Evolutionary conservation across 257 asterid species (phyloP), one percentile per base, ranked within the genome.

Genomic region (Craterostigma plantagineum): DNA sequence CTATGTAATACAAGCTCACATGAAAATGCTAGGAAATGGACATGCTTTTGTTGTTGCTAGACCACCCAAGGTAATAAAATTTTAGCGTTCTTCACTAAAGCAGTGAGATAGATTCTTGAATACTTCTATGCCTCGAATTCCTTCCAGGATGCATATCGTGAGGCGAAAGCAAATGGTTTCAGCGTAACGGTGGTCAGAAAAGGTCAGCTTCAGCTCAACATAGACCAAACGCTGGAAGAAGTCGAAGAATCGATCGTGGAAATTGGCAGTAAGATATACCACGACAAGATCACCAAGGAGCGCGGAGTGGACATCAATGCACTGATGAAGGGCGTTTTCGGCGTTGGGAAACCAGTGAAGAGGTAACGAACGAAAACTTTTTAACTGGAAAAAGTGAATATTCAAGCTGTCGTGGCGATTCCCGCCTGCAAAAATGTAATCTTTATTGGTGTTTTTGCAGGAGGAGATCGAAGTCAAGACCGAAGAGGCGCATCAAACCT

Each of bases 311-410:
- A 90, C 65, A 71, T 83, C 16, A 58, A 60, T 16, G 65, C 63
- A 33, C 34, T 79, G 68, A 83, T 79, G 94, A 90, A 83, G 62
- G 99, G 99, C 0, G 77, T 77, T 15, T 83, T 82, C 52, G 94
- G 87, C 55, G 39, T 63, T 63, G 62, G 58, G 61, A 61, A 67
- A 52, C 70, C 73, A 27, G 13, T 60, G 67, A 69, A 67, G 70
- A 75, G 91, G 98, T 82, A 69, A 57, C 15, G 49, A 14, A n/a
- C 15, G 8, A 11, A 16, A 40, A 7, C 10, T 42, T 7, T 35
- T 35, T 35, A 35, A 35, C 6, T 23, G 2, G 6, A 23, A n/a
- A n/a, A n/a, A n/a, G n/a, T n/a, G n/a, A n/a, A n/a, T n/a, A 2
- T 23, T 23, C 4, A 6, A 23, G 30, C 30, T 23, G 30, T 23